Conservation (phyloP, 208 protist species). For the Crithidia fasciculata region DNA sequence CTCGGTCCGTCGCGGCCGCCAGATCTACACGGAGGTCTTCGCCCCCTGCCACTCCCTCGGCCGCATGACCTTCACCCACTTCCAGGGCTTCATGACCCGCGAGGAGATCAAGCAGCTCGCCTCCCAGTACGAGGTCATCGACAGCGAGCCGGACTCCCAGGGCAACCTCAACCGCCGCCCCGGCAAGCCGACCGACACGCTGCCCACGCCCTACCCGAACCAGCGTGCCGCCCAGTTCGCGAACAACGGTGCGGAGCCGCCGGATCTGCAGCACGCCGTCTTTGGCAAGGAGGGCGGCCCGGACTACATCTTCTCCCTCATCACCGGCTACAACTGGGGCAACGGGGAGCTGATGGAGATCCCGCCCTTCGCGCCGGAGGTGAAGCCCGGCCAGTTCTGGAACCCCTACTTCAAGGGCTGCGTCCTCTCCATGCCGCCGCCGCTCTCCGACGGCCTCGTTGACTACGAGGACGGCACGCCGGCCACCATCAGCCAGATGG, state of each 20-base stretch:
- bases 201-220: slow-evolving; percentile 97
- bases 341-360: slow-evolving; percentile 92
- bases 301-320: slow-evolving; percentile 98
- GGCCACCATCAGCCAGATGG: slow-evolving; percentile 97
- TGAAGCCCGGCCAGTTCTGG: slow-evolving; percentile 94
- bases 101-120: slow-evolving; percentile 96
- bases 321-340: slow-evolving; percentile 97
- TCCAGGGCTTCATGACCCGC: slow-evolving; percentile 96
- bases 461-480: slow-evolving; percentile 99
- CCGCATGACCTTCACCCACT: slow-evolving; percentile 97
- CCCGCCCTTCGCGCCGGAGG: slow-evolving; percentile 83
- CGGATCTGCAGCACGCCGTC: slow-evolving; percentile 97
- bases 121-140: slow-evolving; percentile 92
- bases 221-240: slow-evolving; percentile 95
- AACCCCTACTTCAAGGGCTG: slow-evolving; percentile 99
- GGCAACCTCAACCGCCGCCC: slow-evolving; percentile 97
- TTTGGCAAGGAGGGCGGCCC: slow-evolving; percentile 95
- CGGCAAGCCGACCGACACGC: slow-evolving; percentile 96
- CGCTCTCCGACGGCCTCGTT: slow-evolving; percentile 94
- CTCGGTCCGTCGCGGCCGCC: slow-evolving; percentile 95
- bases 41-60: slow-evolving; percentile 97
- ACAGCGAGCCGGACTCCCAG: slow-evolving; percentile 95
- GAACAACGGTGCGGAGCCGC: slow-evolving; percentile 98
- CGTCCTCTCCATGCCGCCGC: slow-evolving; percentile 97
- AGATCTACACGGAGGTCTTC: slow-evolving; percentile 99